Base-by-base conservation (phyloP, 2,329 filamentous ascomycete genomes). In the Aureobasidium musti region DNA sequence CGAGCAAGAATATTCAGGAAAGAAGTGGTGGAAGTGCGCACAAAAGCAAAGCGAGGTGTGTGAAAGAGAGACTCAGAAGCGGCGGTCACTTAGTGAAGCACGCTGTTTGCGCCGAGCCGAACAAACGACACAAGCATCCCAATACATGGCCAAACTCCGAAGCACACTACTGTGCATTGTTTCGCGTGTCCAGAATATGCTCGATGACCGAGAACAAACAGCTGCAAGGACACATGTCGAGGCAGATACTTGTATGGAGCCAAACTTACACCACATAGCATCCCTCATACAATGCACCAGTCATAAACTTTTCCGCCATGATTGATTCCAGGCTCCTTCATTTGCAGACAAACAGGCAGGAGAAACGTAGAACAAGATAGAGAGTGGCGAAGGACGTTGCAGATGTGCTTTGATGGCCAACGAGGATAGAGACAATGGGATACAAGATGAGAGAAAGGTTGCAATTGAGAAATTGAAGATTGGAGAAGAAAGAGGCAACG, bases 191-290 rank as follows among this genome's bases (percentile, higher is more conserved):
- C 6, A 17, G n/a, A 33, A 49, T 7, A 11, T 2, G 8, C 19
- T 17, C 26, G 49, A 17, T n/a, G 28, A 30, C 6, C 17, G 26
- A n/a, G 17, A 30, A n/a, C 17, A 19, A 52, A 1, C 49, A 8
- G 28, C 17, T n/a, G 49, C 49, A 33, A 11, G 21, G 28, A n/a
- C 6, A 11, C n/a, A 21, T 17, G 33, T 13, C 17, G 47, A 14
- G 33, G 50, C 21, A 33, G 28, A 41, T 14, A 5, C 11, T 5
- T 43, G 17, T 21, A 11, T 5, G 1, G 19, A 26, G 43, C 45
- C 43, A 37, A 19, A 63, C 61, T 65, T 56, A 65, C 61, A 65
- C n/a, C 28, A 65, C 61, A 28, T 65, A 65, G 13, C 43, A 33
- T 30, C 39, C 43, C 28, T 65, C 61, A 23, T 37, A 65, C n/a